Conservation (phyloP, 2,329 filamentous ascomycete genomes). For the Albifimbria verrucaria region DNA sequence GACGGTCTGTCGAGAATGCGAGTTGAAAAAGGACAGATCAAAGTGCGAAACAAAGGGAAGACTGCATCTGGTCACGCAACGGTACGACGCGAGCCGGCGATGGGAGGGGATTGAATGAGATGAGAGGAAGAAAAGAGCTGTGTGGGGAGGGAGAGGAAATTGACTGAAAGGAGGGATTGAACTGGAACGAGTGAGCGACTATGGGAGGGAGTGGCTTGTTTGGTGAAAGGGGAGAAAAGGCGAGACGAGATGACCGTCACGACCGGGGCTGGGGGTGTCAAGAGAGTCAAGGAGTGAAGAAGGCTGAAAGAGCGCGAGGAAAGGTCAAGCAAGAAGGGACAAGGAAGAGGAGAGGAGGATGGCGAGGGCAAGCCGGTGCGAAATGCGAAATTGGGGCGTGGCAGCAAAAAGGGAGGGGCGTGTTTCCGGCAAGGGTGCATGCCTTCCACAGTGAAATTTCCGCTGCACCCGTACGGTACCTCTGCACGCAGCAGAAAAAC, state of each 20-base stretch:
- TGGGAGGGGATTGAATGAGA: neutral
- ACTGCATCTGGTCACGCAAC: slow-evolving; percentile 3
- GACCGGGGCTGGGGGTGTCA: neutral
- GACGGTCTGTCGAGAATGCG: neutral
- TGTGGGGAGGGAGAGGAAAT: neutral
- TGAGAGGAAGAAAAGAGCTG: slow-evolving; percentile 1
- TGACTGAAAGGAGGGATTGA: neutral
- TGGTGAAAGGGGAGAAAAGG: slow-evolving; percentile 1
- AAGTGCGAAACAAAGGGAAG: neutral
- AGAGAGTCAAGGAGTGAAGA: slow-evolving; percentile 1
- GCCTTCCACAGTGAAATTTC: neutral
- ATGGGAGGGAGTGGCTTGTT: neutral
- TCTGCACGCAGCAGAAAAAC: too few species aligned
- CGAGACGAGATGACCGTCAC: neutral
- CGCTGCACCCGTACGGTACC: neutral
- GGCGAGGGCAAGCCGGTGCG: neutral
- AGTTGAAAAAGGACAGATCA: neutral
- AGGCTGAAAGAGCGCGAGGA: neutral
- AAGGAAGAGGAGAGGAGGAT: neutral
- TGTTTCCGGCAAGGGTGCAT: too few species aligned
- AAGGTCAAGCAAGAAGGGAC: neutral
- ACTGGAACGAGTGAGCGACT: slow-evolving; percentile 1
- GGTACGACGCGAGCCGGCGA: neutral
- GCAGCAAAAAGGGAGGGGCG: too few species aligned
- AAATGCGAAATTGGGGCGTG: neutral